Base-by-base conservation (phyloP, 179 eudicot species). In the Beta macrorhiza region DNA sequence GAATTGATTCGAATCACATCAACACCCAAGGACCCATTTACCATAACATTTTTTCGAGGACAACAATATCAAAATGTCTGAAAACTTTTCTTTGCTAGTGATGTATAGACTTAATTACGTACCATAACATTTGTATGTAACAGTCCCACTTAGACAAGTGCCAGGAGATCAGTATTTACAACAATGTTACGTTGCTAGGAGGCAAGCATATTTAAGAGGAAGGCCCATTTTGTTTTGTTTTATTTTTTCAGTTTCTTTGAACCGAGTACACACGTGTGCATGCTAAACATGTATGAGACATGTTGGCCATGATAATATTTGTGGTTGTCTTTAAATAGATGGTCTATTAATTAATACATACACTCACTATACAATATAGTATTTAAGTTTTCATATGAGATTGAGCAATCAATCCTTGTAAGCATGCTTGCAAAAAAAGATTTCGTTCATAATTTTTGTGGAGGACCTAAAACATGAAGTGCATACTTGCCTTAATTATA, bases 331-430 rank as follows among this genome's bases (percentile, higher is more conserved):
- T 49, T 17, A 25, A 47, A 51, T 57, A 25, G 56, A 59, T 49
- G 64, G 84, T 76, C 84, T 55, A 61, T 70, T 69, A 68, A 29
- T 19, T 47, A 17, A 44, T 8, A 3, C 13, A 51, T 44, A 53
- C 19, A 45, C 20, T 64, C 51, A 49, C 53, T 49, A 49, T 49
- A 49, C 10, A 49, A 49, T 49, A 49, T 9, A 49, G 20, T 14
- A 52, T 44, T 55, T 71, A 79, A 25, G 42, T 67, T 29, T n/a
- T 74, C 57, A 59, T 67, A 32, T 65, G 67, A 74, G 71, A 16
- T 78, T 74, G 75, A 74, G 57, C 82, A 49, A 79, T 83, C 80
- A 79, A 70, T 79, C 83, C 80, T 67, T 25, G 51, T 76, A 83
- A 77, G 70, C 75, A 76, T 61, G 74, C 86, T 58, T 29, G 22